Evolutionary conservation across 2,329 filamentous ascomycete species (phyloP).

Genomic region (Aspergillus transmontanensis): DNA sequence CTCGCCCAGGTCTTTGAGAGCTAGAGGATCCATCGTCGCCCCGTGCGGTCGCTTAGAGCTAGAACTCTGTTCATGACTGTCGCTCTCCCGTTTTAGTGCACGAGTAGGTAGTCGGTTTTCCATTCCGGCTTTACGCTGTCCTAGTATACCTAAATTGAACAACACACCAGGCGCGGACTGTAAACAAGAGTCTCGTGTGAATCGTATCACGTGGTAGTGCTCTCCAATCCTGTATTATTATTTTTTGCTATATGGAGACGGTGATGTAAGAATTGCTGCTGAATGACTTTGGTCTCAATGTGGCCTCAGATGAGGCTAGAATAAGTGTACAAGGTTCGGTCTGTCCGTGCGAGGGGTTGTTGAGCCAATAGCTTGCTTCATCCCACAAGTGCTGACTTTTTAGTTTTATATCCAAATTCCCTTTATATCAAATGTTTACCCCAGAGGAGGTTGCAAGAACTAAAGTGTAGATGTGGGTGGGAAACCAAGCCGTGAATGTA

Average conservation of each 20-base stretch:
- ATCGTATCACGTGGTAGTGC: background rate
- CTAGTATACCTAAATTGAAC: background rate
- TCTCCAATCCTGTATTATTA: background rate
- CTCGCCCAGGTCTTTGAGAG: conserved; percentile 8
- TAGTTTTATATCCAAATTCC: background rate
- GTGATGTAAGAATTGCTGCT: background rate
- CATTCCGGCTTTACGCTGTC: background rate
- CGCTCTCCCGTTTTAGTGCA: conserved; percentile 1
- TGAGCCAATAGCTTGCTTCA: background rate
- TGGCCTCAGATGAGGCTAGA: background rate
- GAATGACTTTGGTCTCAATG: background rate
- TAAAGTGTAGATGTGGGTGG: background rate
- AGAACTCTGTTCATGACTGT: background rate
- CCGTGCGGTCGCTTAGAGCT: background rate
- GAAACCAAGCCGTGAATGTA: background rate
- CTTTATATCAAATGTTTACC: background rate
- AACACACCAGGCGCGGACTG: background rate
- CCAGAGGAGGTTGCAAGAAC: background rate
- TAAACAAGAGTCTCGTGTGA: background rate
- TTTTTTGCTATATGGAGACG: background rate
- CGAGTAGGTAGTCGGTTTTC: conserved; percentile 5
- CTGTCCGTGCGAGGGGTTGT: background rate
- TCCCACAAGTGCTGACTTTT: background rate
- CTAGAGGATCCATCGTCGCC: conserved; percentile 3
- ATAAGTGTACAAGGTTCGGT: background rate